Base-by-base conservation (phyloP, 257 asterid species). In the Rehmannia glutinosa region DNA sequence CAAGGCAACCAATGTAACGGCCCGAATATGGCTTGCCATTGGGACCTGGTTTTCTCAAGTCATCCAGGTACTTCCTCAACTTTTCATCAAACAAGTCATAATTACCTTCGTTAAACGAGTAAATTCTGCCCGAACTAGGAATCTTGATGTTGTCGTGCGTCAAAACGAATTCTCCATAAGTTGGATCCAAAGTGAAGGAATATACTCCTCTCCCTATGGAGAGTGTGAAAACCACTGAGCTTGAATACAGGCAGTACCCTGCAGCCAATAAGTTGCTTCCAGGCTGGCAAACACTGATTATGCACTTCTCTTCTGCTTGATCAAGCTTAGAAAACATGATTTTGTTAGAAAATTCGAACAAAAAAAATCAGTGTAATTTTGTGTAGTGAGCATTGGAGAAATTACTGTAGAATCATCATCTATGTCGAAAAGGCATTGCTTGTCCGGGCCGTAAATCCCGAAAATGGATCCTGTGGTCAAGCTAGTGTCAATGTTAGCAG, bases 31-130 rank as follows among this genome's bases (percentile, higher is more conserved):
- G 90, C 80, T 81, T 91, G 20, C 95, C 89, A 49, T 70, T 81
- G 13, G 90, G 77, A 15, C 97, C 88, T 0, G 98, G 96, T 33
- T 78, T 81, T 59, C 87, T 85, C 64, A 87, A 78, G 62, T 87
- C 86, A 63, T 86, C 95, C 41, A 91, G 69, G 77, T 88, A 91
- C 68, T 72, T 82, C 82, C 79, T 72, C 76, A 91, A 80, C 64
- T 82, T 86, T 4, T 73, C 86, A 70, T 87, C 96, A 77, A 93
- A 88, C 64, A 89, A 28, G 57, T 88, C 89, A 38, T 88, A 91
- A 54, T 91, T 91, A 27, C 96, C 98, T 82, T 91, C 98, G 41
- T 88, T 91, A 75, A 88, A 91, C 0, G 98, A 82, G 75, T 88
- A 91, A 41, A 91, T 88, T 75, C 82, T 82, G 2, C 82, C 80